Evolutionary conservation across 768 basidiomycete genomes (phyloP).

Genomic region (Boletus tylopilopsis): DNA sequence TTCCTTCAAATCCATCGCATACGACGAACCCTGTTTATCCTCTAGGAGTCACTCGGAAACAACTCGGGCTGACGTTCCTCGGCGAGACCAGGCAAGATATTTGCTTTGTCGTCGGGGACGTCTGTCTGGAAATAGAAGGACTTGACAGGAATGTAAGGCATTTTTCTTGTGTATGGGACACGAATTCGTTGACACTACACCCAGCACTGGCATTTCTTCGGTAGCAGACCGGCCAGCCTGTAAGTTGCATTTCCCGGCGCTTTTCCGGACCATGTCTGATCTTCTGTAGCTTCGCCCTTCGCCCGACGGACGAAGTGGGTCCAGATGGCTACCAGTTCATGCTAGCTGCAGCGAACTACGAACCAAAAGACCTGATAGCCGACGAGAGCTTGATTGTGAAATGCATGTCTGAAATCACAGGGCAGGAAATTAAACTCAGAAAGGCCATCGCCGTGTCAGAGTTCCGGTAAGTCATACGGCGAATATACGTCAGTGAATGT

Average conservation of each 20-base stretch:
- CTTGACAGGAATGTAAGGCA: slow-evolving; percentile 24
- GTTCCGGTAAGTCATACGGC: slow-evolving; percentile 26
- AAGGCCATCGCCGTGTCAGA: slow-evolving; percentile 24
- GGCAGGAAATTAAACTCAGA: slow-evolving; percentile 31
- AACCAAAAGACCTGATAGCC: slow-evolving; percentile 14
- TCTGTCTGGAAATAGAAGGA: slow-evolving; percentile 29
- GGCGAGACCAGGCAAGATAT: slow-evolving; percentile 36
- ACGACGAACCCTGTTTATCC: background rate
- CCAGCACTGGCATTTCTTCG: slow-evolving; percentile 25
- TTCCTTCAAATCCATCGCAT: background rate
- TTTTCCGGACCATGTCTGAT: background rate
- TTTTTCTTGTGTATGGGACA: background rate
- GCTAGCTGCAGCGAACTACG: slow-evolving; percentile 1
- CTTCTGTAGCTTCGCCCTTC: slow-evolving; percentile 4
- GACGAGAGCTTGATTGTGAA: slow-evolving; percentile 29
- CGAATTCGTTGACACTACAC: background rate
- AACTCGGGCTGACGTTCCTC: slow-evolving; percentile 39
- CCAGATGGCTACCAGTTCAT: slow-evolving; percentile 23
- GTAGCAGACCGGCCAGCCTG: slow-evolving; percentile 2
- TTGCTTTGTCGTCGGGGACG: slow-evolving; percentile 33
- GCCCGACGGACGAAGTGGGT: slow-evolving; percentile 14
- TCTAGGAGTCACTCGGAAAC: slow-evolving; percentile 35
- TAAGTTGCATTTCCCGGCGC: background rate
- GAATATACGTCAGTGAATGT: background rate
- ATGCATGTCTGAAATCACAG: slow-evolving; percentile 27